Conservation (phyloP, 768 basidiomycete species). For the Macrolepiota fuliginosa region DNA sequence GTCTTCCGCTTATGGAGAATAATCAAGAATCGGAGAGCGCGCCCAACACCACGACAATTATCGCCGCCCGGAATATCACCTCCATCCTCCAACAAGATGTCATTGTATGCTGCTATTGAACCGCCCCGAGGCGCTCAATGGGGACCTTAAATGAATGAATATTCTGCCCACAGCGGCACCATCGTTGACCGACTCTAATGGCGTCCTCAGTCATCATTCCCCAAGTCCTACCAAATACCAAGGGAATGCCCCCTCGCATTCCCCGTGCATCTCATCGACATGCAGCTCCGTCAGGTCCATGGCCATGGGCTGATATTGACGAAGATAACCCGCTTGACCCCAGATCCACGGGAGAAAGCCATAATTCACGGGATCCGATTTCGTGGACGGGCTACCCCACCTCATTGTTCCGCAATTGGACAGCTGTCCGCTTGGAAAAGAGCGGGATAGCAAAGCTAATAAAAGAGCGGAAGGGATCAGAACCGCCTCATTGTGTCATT, state of each 20-base stretch:
- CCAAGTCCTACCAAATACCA: conserved; percentile 6
- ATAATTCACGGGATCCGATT: conserved; percentile 22
- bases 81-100: neutral
- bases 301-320: conserved; percentile 38
- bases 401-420: conserved; percentile 52
- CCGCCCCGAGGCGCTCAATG: neutral
- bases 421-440: conserved; percentile 31
- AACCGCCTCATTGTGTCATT: conserved; percentile 28
- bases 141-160: neutral
- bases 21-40: no score
- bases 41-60: neutral
- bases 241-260: conserved; percentile 16
- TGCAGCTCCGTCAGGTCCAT: conserved; percentile 38
- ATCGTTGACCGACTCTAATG: neutral
- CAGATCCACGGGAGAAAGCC: conserved; percentile 23
- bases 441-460: conserved; percentile 28
- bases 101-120: neutral
- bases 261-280: conserved; percentile 36
- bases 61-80: neutral
- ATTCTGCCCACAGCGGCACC: neutral
- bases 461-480: conserved; percentile 6
- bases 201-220: conserved; percentile 5
- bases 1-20: no score
- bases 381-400: conserved; percentile 35
- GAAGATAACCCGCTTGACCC: conserved; percentile 23